phyloP scores from a whole-genome alignment of 176 grass and related monocot genomes.

The Aegilops umbellulata region DNA sequence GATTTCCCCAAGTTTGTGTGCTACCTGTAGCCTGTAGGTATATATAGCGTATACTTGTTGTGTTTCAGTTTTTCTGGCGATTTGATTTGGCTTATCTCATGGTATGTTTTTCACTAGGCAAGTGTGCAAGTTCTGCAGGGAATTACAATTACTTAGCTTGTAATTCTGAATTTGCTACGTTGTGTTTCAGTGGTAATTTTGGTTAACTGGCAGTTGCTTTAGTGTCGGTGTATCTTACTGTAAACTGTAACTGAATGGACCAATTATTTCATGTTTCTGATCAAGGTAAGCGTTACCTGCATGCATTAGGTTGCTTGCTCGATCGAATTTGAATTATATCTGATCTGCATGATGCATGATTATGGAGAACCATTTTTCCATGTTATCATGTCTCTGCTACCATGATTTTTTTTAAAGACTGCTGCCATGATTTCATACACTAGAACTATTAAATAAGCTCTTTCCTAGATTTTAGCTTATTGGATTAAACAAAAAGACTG shows the following conservation, averaged over 20 bases:
- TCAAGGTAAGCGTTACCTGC: neutral
- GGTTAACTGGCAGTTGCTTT: neutral
- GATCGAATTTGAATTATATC: neutral
- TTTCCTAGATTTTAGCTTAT: neutral
- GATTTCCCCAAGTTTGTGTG: neutral
- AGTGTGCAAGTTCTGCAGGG: neutral
- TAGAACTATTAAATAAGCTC: neutral
- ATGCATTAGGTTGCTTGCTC: neutral
- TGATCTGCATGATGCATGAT: neutral
- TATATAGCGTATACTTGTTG: neutral
- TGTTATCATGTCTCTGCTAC: neutral
- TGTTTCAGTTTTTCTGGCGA: neutral
- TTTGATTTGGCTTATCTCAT: neutral
- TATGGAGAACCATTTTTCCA: neutral
- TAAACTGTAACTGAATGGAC: neutral
- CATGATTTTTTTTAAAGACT: too few relatives aligned
- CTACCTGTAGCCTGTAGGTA: neutral
- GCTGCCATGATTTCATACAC: neutral
- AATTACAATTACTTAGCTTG: neutral
- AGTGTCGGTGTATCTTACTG: neutral
- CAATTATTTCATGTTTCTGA: neutral
- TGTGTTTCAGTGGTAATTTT: neutral
- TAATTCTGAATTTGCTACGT: neutral
- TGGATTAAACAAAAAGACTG: neutral
- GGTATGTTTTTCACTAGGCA: neutral